phyloP scores from a whole-genome alignment of 306 rosid genomes.

The Glycine soja region DNA sequence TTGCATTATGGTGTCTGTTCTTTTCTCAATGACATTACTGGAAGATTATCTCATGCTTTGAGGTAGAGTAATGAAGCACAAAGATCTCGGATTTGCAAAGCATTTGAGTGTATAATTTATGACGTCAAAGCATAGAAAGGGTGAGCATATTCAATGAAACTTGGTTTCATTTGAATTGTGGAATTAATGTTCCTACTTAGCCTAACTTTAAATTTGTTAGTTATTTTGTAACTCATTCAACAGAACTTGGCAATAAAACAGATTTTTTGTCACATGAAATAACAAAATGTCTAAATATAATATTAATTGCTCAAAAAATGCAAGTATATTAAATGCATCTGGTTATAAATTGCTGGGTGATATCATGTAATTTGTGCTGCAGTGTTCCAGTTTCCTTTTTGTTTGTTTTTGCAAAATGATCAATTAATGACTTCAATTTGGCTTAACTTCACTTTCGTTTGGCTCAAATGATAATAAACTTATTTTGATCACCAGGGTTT shows the following conservation, averaged over 20 bases:
- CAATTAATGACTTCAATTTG: slow-evolving; percentile 10
- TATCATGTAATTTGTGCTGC: slow-evolving; percentile 15
- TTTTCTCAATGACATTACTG: slow-evolving; percentile 21
- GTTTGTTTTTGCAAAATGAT: slow-evolving; percentile 1
- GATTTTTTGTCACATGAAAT: slow-evolving; percentile 16
- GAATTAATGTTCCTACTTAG: slow-evolving; percentile 24
- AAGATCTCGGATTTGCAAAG: slow-evolving; percentile 33
- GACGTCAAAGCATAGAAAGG: neutral
- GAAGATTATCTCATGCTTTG: slow-evolving; percentile 8
- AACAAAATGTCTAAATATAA: neutral
- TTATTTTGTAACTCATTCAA: slow-evolving; percentile 22
- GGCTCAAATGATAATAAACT: neutral
- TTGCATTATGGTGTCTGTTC: slow-evolving; percentile 14
- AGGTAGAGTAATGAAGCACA: slow-evolving; percentile 15
- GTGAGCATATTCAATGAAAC: neutral
- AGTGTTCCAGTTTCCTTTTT: neutral
- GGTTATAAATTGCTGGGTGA: slow-evolving; percentile 20
- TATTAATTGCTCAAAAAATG: neutral
- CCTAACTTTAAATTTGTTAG: neutral
- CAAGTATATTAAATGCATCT: neutral
- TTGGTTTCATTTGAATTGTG: slow-evolving; percentile 2
- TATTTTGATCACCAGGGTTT: neutral
- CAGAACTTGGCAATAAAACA: neutral
- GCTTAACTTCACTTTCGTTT: neutral
- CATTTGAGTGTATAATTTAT: slow-evolving; percentile 2